Base-by-base conservation (phyloP, 768 basidiomycete species). In the Termitomyces sp. region DNA sequence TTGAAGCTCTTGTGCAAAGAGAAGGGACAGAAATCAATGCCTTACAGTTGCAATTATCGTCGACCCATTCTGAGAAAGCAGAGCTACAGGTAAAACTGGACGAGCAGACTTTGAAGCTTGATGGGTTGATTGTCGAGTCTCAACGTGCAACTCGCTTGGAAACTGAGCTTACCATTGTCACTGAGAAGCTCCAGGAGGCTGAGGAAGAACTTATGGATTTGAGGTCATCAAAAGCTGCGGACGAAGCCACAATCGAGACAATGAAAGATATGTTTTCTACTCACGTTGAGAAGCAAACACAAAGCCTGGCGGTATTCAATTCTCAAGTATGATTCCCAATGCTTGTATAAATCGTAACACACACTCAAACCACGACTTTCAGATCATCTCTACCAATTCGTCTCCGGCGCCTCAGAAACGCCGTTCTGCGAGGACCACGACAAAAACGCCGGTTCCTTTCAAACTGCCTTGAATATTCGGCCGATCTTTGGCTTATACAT, bases 131-230 rank as follows among this genome's bases (percentile, higher is more conserved):
- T 14, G 46, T 53, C 5, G 72, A 67, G 54, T 57, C 46, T 32
- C 42, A 50, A 26, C 62, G 63, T 27, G 53, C 57, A 22, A 31
- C 41, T 13, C 48, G 32, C 26, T 34, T 73, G 31, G 61, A 69
- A 50, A 48, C 55, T 12, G 65, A 70, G 27, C 55, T 72, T 16
- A 56, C 3, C 5, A 57, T 58, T 18, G 60, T 64, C 12, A 53
- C 59, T 24, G 54, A 26, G n/a, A 65, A 56, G 56, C 57, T 59
- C 29, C 61, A 59, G 46, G 68, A 70, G 39, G 65, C 65, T 1
- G 75, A 76, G 56, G 68, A 70, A 44, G 71, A 74, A 51, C 63
- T 72, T 12, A 56, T 61, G 24, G 70, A 66, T 13, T 49, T 78
- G 37, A 65, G 61, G 59, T 51, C 42, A 2, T 69, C 69, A 20